A percentile compares a stretch with the other conserved stretches of the same genome.
Conservation (phyloP, 1,139 yeast genomes). For the Suhomyces maxii region DNA sequence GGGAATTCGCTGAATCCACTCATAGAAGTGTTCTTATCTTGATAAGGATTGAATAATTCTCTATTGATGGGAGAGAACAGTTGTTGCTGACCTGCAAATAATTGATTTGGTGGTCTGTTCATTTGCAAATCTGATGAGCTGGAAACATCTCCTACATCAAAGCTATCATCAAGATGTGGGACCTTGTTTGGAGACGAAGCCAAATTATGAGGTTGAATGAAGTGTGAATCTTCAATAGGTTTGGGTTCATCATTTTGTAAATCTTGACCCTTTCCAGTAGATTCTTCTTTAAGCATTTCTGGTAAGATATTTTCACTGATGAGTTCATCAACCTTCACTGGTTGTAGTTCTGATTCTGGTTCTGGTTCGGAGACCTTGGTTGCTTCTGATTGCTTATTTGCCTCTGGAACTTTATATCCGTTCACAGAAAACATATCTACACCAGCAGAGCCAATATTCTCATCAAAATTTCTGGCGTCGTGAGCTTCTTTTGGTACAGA, state of each 20-base stretch:
- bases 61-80: slow-evolving; percentile 9
- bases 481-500: slow-evolving; percentile 12
- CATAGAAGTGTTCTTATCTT: slow-evolving; percentile 21
- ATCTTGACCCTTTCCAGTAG: neutral
- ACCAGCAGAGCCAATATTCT: neutral
- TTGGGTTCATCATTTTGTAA: neutral
- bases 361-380: slow-evolving; percentile 4
- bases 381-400: neutral
- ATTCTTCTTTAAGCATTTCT: neutral
- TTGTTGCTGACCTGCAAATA: slow-evolving; percentile 11
- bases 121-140: slow-evolving; percentile 5
- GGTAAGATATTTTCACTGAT: neutral
- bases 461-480: slow-evolving; percentile 2
- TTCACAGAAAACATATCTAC: slow-evolving; percentile 42
- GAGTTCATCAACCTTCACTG: slow-evolving; percentile 9
- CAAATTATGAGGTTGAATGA: slow-evolving; percentile 6
- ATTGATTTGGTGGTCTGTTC: slow-evolving; percentile 2
- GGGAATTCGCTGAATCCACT: slow-evolving; percentile 44
- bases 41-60: slow-evolving; percentile 31
- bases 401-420: slow-evolving; percentile 10
- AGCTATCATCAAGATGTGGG: slow-evolving; percentile 32
- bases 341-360: slow-evolving; percentile 8
- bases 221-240: slow-evolving; percentile 1
- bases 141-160: slow-evolving; percentile 22
- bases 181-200: slow-evolving; percentile 1